A percentile compares a stretch with the other conserved stretches of the same genome.
phyloP scores from a whole-genome alignment of 768 basidiomycete genomes.

The Dacryopinax primogenitus region DNA sequence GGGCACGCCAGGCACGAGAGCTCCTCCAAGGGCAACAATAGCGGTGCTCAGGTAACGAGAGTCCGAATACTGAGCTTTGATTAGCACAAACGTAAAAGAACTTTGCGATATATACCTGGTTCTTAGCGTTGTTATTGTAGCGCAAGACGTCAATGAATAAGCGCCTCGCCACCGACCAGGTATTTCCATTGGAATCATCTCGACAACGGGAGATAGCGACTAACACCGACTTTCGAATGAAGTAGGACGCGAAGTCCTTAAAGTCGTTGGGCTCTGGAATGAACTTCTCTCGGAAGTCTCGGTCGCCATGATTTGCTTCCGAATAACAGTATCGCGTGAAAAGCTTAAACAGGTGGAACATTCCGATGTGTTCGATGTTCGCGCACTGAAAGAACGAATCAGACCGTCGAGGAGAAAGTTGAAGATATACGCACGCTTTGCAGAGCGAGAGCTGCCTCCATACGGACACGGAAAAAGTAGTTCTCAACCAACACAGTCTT shows the following conservation, averaged over 20 bases:
- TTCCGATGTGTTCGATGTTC: conserved; percentile 74
- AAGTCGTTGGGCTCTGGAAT: conserved; percentile 96
- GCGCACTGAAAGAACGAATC: conserved; percentile 51
- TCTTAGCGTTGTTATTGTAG: conserved; percentile 89
- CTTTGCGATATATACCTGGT: conserved; percentile 45
- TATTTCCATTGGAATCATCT: conserved; percentile 65
- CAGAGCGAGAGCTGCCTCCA: conserved; percentile 81
- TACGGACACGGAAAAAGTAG: conserved; percentile 91
- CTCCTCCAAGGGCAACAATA: conserved; percentile 68
- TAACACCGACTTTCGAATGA: conserved; percentile 84
- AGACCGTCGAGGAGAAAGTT: background rate
- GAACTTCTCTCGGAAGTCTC: conserved; percentile 75
- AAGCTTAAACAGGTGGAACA: conserved; percentile 92
- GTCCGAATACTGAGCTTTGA: conserved; percentile 61
- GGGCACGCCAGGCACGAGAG: conserved; percentile 59
- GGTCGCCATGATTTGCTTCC: conserved; percentile 42
- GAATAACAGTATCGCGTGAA: conserved; percentile 77
- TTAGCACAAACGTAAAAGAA: background rate
- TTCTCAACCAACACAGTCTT: conserved; percentile 89
- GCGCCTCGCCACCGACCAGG: conserved; percentile 69
- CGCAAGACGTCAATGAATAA: conserved; percentile 87
- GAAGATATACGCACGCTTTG: conserved; percentile 47
- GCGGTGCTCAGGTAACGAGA: conserved; percentile 79
- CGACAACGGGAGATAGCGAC: conserved; percentile 75
- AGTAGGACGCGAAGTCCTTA: conserved; percentile 80